Base-by-base conservation (phyloP, 1,139 yeast species). In the Petasospora rhodanensis region DNA sequence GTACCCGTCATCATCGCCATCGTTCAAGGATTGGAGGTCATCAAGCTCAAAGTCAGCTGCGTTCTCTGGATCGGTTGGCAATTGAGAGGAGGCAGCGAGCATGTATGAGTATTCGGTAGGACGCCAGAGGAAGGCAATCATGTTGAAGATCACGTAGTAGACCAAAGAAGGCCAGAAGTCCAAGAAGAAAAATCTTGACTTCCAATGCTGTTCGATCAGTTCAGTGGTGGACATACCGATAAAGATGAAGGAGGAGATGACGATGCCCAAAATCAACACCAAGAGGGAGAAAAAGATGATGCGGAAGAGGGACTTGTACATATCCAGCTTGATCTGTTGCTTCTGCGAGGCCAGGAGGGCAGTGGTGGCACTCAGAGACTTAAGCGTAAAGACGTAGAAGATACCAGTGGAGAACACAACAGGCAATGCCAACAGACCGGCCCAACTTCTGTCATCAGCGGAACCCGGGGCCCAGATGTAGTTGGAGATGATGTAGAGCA, bases 131-230 rank as follows among this genome's bases (percentile, higher is more conserved):
- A 87, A 79, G 10, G 96, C 85, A 47, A 93, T 70, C 7, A 89
- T 76, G 54, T 83, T 73, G 58, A 91, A 89, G 29, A 89, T 89
- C 29, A 79, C 61, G 55, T 83, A 86, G 62, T 86, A 93, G 12
- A 89, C 81, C 28, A 86, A 73, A 40, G 95, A 79, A 24, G 96
- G 95, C 96, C 98, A 87, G 62, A 94, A 93, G 49, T 91, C 96
- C 32, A 82, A 73, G 37, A 87, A 61, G 55, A 93, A 87, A 67
- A 84, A 89, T 45, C 95, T 77, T 23, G 86, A 75, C 61, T 87
- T 85, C 98, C 98, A 93, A 58, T 85, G 83, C 48, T 76, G 76
- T 52, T 89, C 95, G 45, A 91, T 72, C 58, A 85, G 73, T 42
- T 85, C 84, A 11, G 82, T 71, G 6, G 80, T 68, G 17, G 85